Evolutionary conservation across 2,329 filamentous ascomycete species (phyloP).

Genomic region (Chalaropsis ovoidea): DNA sequence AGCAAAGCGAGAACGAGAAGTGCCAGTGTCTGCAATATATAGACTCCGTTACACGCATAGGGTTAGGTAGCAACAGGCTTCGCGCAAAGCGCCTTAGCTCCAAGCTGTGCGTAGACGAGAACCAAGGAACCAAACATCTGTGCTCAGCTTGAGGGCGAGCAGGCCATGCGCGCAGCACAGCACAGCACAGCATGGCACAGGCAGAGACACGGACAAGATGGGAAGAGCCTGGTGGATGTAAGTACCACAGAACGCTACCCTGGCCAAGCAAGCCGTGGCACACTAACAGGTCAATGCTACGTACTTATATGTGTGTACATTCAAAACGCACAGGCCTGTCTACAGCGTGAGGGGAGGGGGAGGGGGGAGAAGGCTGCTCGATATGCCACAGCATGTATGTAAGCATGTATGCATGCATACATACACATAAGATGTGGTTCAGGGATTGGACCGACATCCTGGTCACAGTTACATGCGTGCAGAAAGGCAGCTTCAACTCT

Average conservation of each 20-base stretch:
- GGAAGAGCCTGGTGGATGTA: constrained; percentile 3
- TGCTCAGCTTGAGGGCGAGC: background rate
- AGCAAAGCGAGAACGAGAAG: background rate
- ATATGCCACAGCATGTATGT: background rate
- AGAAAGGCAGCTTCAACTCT: background rate
- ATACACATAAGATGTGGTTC: background rate
- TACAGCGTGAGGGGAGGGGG: background rate
- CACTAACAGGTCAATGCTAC: background rate
- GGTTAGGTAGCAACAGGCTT: constrained; percentile 7
- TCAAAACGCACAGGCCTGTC: background rate
- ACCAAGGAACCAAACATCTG: constrained; percentile 16
- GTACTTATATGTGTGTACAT: background rate
- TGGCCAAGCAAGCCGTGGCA: background rate
- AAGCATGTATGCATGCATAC: background rate
- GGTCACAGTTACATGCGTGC: background rate
- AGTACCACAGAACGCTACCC: constrained; percentile 9
- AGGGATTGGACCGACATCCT: constrained; percentile 1
- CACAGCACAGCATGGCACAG: background rate
- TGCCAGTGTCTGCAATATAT: background rate
- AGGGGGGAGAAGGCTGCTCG: background rate
- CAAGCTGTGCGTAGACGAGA: background rate
- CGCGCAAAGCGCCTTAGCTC: constrained; percentile 1
- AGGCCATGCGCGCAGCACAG: background rate
- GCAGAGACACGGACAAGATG: background rate
- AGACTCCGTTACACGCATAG: background rate